These are phyloP conservation scores for Medicago lupulina DNA, from an alignment of 306 rosid species.

Conservation along the genomic window DNA sequence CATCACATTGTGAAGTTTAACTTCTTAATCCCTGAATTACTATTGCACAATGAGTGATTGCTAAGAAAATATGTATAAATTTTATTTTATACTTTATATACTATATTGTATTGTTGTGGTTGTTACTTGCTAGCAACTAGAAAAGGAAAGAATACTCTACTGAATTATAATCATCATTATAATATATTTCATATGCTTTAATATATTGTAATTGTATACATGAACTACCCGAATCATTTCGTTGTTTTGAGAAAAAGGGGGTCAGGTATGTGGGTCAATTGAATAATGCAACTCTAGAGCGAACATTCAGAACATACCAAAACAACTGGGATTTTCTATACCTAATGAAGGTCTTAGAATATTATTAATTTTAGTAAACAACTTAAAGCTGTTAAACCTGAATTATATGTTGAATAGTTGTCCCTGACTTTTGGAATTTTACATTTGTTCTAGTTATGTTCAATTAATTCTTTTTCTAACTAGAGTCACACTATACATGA, in stretches of 20 bases:
- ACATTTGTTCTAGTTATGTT: background rate
- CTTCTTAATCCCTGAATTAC: no score
- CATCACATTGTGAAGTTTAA: no score
- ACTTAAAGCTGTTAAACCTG: slow-evolving; percentile 5
- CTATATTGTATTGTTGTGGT: background rate
- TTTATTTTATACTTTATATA: background rate
- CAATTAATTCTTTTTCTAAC: background rate
- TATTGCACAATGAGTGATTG: background rate
- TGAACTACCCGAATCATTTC: background rate
- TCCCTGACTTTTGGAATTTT: slow-evolving; percentile 2
- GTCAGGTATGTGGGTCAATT: slow-evolving; percentile 2
- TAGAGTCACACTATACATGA: background rate
- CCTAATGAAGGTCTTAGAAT: background rate
- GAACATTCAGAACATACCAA: slow-evolving; percentile 2
- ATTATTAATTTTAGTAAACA: background rate
- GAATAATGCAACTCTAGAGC: background rate
- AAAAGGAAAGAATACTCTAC: background rate
- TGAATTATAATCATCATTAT: background rate
- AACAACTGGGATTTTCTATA: background rate
- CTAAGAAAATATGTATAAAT: background rate
- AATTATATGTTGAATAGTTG: background rate
- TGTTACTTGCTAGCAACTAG: background rate
- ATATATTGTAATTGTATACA: background rate
- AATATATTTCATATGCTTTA: background rate
- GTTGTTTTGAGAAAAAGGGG: background rate